phyloP scores from a whole-genome alignment of 2,329 filamentous ascomycete species.

The Neonectria punicea region DNA sequence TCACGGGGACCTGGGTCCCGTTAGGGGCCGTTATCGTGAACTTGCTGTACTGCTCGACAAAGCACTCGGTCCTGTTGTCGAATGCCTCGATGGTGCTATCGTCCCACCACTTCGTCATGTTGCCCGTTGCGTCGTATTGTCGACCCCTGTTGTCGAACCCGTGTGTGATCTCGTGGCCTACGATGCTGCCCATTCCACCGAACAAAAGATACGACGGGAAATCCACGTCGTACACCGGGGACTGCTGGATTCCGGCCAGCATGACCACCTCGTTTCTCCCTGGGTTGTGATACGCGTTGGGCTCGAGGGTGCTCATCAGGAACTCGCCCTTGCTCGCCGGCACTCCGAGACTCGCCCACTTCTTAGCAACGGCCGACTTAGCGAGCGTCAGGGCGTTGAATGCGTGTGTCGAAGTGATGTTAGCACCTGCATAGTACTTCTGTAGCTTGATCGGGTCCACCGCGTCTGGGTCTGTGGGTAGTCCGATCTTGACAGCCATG shows the following conservation, averaged over 20 bases:
- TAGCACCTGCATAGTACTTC: slow-evolving; percentile 65
- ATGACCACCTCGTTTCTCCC: slow-evolving; percentile 75
- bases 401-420: slow-evolving; percentile 65
- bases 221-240: slow-evolving; percentile 70
- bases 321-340: slow-evolving; percentile 70
- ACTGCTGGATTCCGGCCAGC: slow-evolving; percentile 70
- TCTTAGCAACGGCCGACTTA: slow-evolving; percentile 56
- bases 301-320: slow-evolving; percentile 68
- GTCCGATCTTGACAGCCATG: slow-evolving; percentile 76
- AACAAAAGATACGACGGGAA: slow-evolving; percentile 74
- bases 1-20: slow-evolving; percentile 67
- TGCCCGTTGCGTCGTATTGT: slow-evolving; percentile 72
- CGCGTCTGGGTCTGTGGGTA: slow-evolving; percentile 71
- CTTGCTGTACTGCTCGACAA: slow-evolving; percentile 73
- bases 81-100: slow-evolving; percentile 68
- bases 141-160: slow-evolving; percentile 75
- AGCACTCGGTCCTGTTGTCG: slow-evolving; percentile 69
- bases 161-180: slow-evolving; percentile 76
- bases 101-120: slow-evolving; percentile 75
- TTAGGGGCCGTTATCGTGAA: slow-evolving; percentile 68
- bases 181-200: slow-evolving; percentile 74
- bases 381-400: slow-evolving; percentile 64
- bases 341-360: slow-evolving; percentile 69
- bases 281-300: slow-evolving; percentile 75
- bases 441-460: slow-evolving; percentile 65